A percentile compares a stretch with the other conserved stretches of the same genome.
Conservation (phyloP, 2,329 filamentous ascomycete genomes). For the Aspergillus glaucus region DNA sequence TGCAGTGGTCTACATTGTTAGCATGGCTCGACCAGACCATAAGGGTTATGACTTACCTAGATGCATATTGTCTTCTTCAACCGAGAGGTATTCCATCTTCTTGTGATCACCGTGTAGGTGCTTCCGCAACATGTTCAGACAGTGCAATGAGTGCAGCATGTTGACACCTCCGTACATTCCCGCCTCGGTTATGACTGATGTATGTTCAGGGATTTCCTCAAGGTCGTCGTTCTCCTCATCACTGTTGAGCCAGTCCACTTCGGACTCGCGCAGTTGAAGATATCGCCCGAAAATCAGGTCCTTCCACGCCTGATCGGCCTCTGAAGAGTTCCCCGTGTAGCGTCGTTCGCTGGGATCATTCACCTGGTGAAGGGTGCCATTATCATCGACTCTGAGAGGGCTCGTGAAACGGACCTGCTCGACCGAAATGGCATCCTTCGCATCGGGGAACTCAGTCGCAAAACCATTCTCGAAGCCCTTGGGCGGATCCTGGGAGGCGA, state of each 20-base stretch:
- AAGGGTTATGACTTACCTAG: not conserved
- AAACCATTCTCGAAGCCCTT: not conserved
- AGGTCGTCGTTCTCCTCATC: not conserved
- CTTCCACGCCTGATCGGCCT: not conserved
- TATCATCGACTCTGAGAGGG: not conserved
- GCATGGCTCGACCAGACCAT: not conserved
- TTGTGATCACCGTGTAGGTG: not conserved
- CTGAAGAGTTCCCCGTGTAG: not conserved
- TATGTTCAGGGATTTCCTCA: not conserved
- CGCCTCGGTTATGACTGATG: not conserved
- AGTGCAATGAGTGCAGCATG: not conserved
- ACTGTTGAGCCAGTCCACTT: not conserved
- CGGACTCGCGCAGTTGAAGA: not conserved
- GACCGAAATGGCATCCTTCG: not conserved
- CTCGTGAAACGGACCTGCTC: not conserved
- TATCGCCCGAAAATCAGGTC: not conserved
- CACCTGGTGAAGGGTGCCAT: not conserved
- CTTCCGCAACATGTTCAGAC: not conserved
- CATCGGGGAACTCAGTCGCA: not conserved
- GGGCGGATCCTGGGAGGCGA: not conserved
- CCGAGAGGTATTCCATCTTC: not conserved
- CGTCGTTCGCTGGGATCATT: not conserved
- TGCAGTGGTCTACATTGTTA: not conserved
- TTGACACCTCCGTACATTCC: not conserved
- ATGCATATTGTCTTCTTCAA: not conserved